A percentile compares a stretch with the other conserved stretches of the same genome.
Evolutionary conservation across 2,329 filamentous ascomycete species (phyloP).

Genomic region (Penicillium sp.): DNA sequence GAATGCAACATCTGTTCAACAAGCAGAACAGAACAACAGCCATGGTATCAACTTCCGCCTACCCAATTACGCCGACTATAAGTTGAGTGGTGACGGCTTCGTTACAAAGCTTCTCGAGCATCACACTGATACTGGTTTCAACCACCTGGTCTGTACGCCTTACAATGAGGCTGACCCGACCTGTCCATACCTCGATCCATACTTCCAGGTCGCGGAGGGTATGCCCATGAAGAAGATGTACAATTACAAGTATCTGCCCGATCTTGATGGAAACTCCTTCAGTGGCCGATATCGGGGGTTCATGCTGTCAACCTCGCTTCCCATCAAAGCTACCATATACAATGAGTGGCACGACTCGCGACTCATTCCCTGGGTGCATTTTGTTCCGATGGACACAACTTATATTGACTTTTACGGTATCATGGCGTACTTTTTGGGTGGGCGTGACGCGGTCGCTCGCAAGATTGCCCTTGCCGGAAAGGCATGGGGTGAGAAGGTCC

Average conservation of each 20-base stretch:
- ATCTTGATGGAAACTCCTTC: conserved; percentile 75
- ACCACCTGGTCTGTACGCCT: conserved; percentile 49
- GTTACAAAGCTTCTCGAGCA: conserved; percentile 44
- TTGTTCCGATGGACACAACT: conserved; percentile 75
- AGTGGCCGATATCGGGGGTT: conserved; percentile 71
- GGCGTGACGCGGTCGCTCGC: conserved; percentile 58
- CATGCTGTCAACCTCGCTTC: conserved; percentile 67
- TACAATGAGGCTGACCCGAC: conserved; percentile 29
- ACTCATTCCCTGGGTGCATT: conserved; percentile 76
- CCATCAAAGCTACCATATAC: conserved; percentile 77
- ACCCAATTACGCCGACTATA: conserved; percentile 46
- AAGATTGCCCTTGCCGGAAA: conserved; percentile 67
- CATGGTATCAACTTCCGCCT: conserved; percentile 32
- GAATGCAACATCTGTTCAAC: conserved; percentile 62
- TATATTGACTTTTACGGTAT: conserved; percentile 73
- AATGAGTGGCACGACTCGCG: conserved; percentile 79
- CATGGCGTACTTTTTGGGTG: conserved; percentile 68
- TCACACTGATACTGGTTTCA: conserved; percentile 47
- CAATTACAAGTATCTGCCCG: conserved; percentile 68
- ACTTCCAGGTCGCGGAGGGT: conserved; percentile 35
- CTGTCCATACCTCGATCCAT: conserved; percentile 52
- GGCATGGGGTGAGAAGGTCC: conserved; percentile 67
- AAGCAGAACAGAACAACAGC: conserved; percentile 49
- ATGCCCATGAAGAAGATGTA: conserved; percentile 44
- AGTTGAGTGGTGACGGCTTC: conserved; percentile 33